Evolutionary conservation across 2,329 filamentous ascomycete genomes (phyloP), one percentile per base, ranked within the genome.

Genomic region (Nannizziopsis arthrosporioides): DNA sequence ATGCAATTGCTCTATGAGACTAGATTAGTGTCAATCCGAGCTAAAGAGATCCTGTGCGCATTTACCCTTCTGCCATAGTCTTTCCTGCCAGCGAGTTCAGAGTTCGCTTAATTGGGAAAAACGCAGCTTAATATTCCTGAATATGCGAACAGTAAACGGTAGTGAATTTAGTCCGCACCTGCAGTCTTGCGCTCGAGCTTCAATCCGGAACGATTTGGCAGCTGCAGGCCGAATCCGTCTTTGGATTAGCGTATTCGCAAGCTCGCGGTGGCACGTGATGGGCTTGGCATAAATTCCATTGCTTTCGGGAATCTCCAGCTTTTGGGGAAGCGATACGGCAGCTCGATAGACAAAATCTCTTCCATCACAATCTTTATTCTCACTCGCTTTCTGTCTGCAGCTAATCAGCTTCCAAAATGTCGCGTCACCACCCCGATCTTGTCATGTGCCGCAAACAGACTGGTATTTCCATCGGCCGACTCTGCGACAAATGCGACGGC

Each of bases 381-480:
- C 7, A 7, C n/a, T n/a, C 3, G 22, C 22, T 27, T 27, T 27
- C 22, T n/a, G 22, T 27, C 7, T 27, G 7, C 22, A 27, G 31
- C 42, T 10, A 18, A 2, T 14, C 10, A 15, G 4, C 22, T 27
- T 27, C 18, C 62, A 75, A 32, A 63, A 93, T 93, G 87, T 94
- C 87, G 63, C 86, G 87, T 72, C 87, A 94, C 77, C 87, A 95
- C 68, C 89, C 89, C 68, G 92, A 98, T 75, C 82, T 98, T 58
- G 92, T 98, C 61, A 96, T 96, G 90, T 98, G 92, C 79, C 89
- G 90, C 73, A 98, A 98, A 74, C 90, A 94, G 68, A 76, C 90
- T 52, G 92, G 92, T 71, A 95, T 96, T 66, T 85, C 89, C 61
- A 94, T 98, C 77, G 92, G 92, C 65, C 89, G 92, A 49, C 85